These are phyloP conservation scores for Sclerotinia subarctica DNA, from an alignment of 2,329 filamentous ascomycete genomes.

Conservation along the genomic window DNA sequence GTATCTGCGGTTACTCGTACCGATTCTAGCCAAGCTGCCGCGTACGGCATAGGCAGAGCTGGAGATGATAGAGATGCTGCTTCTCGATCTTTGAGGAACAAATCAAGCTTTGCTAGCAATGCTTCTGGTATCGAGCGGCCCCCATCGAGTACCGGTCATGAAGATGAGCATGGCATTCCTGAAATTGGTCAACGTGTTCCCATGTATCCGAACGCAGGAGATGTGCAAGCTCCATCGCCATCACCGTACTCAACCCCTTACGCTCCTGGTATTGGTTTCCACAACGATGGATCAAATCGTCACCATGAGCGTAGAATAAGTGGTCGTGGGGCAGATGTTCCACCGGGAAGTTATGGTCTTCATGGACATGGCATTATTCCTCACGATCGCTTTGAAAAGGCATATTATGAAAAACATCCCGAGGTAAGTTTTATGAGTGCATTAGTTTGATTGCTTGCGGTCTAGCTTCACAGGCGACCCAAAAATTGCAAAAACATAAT, in stretches of 20 bases:
- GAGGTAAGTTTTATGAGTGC: conserved; percentile 45
- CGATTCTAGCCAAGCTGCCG: conserved; percentile 80
- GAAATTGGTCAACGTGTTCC: conserved; percentile 91
- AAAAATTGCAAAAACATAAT: background rate
- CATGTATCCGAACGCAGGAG: conserved; percentile 87
- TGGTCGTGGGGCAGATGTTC: conserved; percentile 65
- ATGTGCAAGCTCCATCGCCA: conserved; percentile 92
- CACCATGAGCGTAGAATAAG: conserved; percentile 71
- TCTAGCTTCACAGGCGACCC: background rate
- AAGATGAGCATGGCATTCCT: conserved; percentile 84
- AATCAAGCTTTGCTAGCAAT: conserved; percentile 56
- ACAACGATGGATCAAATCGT: conserved; percentile 49
- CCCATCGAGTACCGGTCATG: conserved; percentile 47
- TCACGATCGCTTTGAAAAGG: conserved; percentile 80
- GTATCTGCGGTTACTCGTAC: conserved; percentile 84
- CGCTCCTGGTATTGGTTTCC: conserved; percentile 46
- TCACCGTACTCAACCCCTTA: conserved; percentile 46
- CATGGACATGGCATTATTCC: conserved; percentile 79
- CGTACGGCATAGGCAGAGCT: conserved; percentile 76
- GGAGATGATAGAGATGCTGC: conserved; percentile 51
- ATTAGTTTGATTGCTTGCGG: background rate
- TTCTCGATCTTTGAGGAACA: conserved; percentile 57
- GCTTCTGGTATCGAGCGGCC: conserved; percentile 49
- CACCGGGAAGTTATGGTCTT: conserved; percentile 88
- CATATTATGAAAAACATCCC: conserved; percentile 90